Base-by-base conservation (phyloP, 2,329 filamentous ascomycete species). In the Didymella keratinophila region DNA sequence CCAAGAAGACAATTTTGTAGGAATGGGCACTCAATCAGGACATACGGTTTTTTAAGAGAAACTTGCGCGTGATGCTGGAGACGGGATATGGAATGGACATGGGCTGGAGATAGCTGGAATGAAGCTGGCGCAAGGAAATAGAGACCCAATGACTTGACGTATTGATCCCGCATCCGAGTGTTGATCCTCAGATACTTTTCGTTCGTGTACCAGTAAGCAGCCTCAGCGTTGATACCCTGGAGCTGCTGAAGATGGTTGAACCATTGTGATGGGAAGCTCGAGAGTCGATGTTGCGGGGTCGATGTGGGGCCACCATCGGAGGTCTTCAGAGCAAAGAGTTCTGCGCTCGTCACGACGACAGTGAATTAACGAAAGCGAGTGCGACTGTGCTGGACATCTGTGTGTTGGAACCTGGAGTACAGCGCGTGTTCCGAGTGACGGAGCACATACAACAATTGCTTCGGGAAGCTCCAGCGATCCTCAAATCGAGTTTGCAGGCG, bases 101-200 rank as follows among this genome's bases (percentile, higher is more conserved):
- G 56, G 55, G 55, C 48, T 43, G 30, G 53, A 42, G 27, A 47
- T 18, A 37, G 25, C 43, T 47, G 49, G 42, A 55, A 61, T 50
- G 57, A 66, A 52, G 53, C 52, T 62, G 57, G 59, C 53, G 57
- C 57, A 62, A 61, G 61, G 52, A 37, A 45, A 55, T 48, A 27
- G 51, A 56, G 52, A 55, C 37, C 49, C 54, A 44, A 51, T 50
- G 23, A 32, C 34, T 21, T 44, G 36, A 28, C 16, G 41, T 30
- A 27, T 28, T 23, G 25, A 20, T 36, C 4, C 11, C 54, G 41
- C 28, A 18, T 53, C 12, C 23, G 21, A n/a, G n/a, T 39, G 18
- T 27, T 50, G 36, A 42, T 28, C 16, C 30, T 18, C 30, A 37
- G 16, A 11, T 28, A 16, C 12, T 30, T 46, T 18, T 47, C 27